phyloP scores from a whole-genome alignment of 805 yeast genomes.

The Cyberlindnera bimundalis region DNA sequence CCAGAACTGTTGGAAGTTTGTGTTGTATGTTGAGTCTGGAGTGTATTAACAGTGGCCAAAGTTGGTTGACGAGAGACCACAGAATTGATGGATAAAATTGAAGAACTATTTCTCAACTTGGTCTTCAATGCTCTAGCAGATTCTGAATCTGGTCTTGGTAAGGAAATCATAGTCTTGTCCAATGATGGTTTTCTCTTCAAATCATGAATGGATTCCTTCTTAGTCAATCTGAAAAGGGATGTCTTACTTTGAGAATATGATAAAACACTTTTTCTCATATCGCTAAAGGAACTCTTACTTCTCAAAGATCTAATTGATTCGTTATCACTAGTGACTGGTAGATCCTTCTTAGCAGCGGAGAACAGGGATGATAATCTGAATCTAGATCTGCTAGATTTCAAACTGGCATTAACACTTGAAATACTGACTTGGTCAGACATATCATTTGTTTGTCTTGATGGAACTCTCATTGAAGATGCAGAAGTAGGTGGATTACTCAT shows the following conservation, averaged over 20 bases:
- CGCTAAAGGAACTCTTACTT: conserved; percentile 25
- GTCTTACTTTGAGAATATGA: conserved; percentile 24
- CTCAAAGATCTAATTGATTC: conserved; percentile 27
- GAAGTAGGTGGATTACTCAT: conserved; percentile 11
- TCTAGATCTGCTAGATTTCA: conserved; percentile 26
- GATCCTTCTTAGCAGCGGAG: conserved; percentile 19
- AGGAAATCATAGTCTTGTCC: conserved; percentile 45
- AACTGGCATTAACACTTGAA: conserved; percentile 15
- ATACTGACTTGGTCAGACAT: conserved; percentile 23
- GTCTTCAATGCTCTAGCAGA: conserved; percentile 52
- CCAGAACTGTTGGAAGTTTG: not conserved
- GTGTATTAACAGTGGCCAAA: conserved; percentile 9
- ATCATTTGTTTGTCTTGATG: not conserved
- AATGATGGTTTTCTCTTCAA: conserved; percentile 20
- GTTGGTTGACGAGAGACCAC: conserved; percentile 22
- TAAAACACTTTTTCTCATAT: conserved; percentile 30
- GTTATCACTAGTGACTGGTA: conserved; percentile 13
- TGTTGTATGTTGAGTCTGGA: conserved; percentile 1
- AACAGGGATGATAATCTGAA: conserved; percentile 28
- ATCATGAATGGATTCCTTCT: conserved; percentile 25
- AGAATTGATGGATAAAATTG: conserved; percentile 41
- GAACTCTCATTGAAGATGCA: conserved; percentile 7
- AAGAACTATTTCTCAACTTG: conserved; percentile 49
- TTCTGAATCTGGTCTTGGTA: conserved; percentile 52
- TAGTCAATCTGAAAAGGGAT: conserved; percentile 21